Percentiles rank a stretch among this genome's conserved stretches.
Conservation (phyloP, 2,329 filamentous ascomycete species). For the Cryphonectria carpinicola region DNA sequence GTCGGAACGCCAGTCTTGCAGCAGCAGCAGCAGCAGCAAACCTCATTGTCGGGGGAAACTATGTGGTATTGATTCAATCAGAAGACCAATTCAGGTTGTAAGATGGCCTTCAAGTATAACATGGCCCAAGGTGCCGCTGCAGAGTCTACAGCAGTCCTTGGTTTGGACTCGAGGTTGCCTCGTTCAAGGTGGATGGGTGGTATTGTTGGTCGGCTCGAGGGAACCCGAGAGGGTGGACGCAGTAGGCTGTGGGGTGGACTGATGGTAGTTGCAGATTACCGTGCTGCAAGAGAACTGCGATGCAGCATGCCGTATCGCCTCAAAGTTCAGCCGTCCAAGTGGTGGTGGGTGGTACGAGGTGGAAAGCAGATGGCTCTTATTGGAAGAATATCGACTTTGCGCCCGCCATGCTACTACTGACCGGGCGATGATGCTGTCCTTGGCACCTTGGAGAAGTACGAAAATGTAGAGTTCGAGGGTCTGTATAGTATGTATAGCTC, state of each 20-base stretch:
- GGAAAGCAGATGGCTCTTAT: background rate
- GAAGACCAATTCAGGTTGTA: background rate
- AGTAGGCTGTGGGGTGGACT: background rate
- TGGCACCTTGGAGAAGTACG: background rate
- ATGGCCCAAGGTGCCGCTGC: background rate
- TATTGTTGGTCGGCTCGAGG: background rate
- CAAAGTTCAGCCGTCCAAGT: background rate
- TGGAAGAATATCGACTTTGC: background rate
- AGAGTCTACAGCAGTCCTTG: background rate
- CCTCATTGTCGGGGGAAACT: background rate
- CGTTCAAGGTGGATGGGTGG: constrained; percentile 1
- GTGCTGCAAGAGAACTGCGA: background rate
- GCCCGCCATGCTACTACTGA: background rate
- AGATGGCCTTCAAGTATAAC: background rate
- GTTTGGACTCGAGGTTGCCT: too few relatives aligned
- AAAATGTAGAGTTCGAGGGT: background rate
- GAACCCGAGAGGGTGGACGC: background rate
- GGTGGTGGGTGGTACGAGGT: background rate
- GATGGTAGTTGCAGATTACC: background rate
- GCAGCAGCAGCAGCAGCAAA: background rate
- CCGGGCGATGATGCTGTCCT: background rate
- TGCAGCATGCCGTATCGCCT: constrained; percentile 10
- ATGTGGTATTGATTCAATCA: background rate
- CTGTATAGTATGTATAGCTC: background rate
- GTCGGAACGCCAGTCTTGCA: background rate